phyloP scores from a whole-genome alignment of 202 grass and related monocot species.

The Schoenoplectus tabernaemontani region DNA sequence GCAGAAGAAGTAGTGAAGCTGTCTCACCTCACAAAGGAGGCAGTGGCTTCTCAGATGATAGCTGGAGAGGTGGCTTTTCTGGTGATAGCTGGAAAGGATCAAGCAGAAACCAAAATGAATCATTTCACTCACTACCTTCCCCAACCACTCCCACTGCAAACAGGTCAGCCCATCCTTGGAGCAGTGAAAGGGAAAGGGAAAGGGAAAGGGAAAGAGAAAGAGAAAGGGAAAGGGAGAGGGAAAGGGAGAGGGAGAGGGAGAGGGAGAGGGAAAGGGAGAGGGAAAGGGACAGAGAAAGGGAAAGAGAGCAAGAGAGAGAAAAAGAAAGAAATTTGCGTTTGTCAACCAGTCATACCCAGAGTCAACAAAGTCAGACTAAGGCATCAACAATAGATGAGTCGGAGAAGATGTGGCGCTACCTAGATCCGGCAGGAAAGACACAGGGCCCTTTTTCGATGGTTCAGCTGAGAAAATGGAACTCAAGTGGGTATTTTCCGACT shows the following conservation, averaged over 20 bases:
- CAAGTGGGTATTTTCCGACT: constrained; percentile 78
- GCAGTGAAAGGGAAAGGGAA: constrained; percentile 21
- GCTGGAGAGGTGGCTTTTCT: constrained; percentile 7
- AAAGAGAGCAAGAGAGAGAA: neutral
- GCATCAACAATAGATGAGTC: constrained; percentile 42
- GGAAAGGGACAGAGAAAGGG: neutral
- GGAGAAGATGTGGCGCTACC: constrained; percentile 90
- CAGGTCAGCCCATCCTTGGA: constrained; percentile 22
- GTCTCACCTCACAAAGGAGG: constrained; percentile 59
- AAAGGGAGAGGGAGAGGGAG: neutral
- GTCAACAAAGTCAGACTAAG: neutral
- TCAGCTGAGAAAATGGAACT: constrained; percentile 90
- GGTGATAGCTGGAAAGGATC: constrained; percentile 17
- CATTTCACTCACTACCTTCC: neutral
- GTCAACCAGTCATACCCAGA: constrained; percentile 1
- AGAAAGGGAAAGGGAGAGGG: neutral
- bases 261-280: neutral
- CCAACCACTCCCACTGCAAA: constrained; percentile 24
- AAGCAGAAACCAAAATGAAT: neutral
- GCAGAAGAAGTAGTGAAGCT: constrained; percentile 58
- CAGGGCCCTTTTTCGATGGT: constrained; percentile 91
- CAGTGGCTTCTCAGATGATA: constrained; percentile 16
- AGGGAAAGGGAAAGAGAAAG: neutral
- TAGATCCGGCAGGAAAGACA: constrained; percentile 78
- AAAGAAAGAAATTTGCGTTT: neutral